phyloP scores from a whole-genome alignment of 176 grass and related monocot genomes.

The Eremochloa ophiuroides region DNA sequence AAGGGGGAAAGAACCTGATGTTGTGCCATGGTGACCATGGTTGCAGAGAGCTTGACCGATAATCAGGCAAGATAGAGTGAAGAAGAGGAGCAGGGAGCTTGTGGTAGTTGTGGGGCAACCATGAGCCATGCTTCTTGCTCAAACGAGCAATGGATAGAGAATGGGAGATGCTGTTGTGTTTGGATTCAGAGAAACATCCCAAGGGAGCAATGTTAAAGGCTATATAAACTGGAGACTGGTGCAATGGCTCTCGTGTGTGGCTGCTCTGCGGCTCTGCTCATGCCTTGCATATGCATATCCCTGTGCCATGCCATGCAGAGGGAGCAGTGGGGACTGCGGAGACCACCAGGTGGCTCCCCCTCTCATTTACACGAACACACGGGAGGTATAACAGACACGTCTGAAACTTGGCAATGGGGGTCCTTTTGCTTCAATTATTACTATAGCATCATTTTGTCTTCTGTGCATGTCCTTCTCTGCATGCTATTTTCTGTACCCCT shows the following conservation, averaged over 20 bases:
- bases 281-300: conserved; percentile 33
- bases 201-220: conserved; percentile 34
- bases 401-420: conserved; percentile 28
- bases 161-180: conserved; percentile 34
- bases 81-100: conserved; percentile 46
- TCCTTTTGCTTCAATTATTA: conserved; percentile 26
- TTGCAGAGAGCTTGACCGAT: conserved; percentile 38
- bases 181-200: conserved; percentile 36
- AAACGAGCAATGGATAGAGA: conserved; percentile 36
- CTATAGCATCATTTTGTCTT: conserved; percentile 30
- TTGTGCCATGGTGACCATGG: conserved; percentile 21
- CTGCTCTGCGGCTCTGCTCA: conserved; percentile 16
- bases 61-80: conserved; percentile 52
- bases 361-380: conserved; percentile 41
- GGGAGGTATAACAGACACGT: conserved; percentile 19
- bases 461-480: conserved; percentile 33
- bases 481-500: neutral
- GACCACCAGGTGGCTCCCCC: conserved; percentile 38
- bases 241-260: conserved; percentile 17
- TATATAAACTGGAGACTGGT: conserved; percentile 35
- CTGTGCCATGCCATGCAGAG: conserved; percentile 50
- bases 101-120: conserved; percentile 28
- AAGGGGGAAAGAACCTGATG: conserved; percentile 17
- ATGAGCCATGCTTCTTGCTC: conserved; percentile 37
- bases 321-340: conserved; percentile 40